A percentile compares a stretch with the other conserved stretches of the same genome.
These are phyloP conservation scores for Yamadazyma atmosphaerica DNA, from an alignment of 1,139 yeast genomes.

Conservation along the genomic window DNA sequence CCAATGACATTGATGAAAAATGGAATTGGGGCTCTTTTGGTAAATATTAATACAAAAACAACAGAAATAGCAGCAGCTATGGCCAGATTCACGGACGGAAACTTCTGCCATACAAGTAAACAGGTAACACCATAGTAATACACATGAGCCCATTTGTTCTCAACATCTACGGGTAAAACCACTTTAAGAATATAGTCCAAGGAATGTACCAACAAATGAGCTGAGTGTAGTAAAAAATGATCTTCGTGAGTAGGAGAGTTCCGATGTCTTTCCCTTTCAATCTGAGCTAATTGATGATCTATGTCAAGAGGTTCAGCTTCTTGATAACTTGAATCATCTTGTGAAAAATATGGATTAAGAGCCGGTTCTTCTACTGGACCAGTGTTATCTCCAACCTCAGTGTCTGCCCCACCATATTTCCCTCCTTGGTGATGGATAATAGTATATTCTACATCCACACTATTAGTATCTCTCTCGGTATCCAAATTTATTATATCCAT, in stretches of 20 bases:
- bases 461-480: constrained; percentile 3
- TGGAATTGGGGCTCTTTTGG: background rate
- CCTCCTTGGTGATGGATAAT: background rate
- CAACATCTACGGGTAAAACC: background rate
- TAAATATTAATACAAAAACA: background rate
- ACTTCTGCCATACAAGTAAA: constrained; percentile 1
- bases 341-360: background rate
- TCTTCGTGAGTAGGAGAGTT: background rate
- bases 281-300: constrained; percentile 9
- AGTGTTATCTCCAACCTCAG: too few relatives aligned
- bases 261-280: constrained; percentile 6
- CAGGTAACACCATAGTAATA: constrained; percentile 1
- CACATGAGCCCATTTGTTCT: background rate
- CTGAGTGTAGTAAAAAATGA: background rate
- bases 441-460: constrained; percentile 6
- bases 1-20: constrained; percentile 23
- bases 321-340: background rate
- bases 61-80: background rate
- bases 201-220: constrained; percentile 2
- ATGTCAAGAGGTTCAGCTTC: constrained; percentile 9
- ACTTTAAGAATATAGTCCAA: constrained; percentile 1
- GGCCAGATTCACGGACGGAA: background rate
- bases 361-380: too few relatives aligned
- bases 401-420: too few relatives aligned
- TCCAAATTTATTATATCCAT: constrained; percentile 1